Evolutionary conservation across 768 basidiomycete genomes (phyloP), one percentile per base, ranked within the genome.

Genomic region (Collybia mongolica): DNA sequence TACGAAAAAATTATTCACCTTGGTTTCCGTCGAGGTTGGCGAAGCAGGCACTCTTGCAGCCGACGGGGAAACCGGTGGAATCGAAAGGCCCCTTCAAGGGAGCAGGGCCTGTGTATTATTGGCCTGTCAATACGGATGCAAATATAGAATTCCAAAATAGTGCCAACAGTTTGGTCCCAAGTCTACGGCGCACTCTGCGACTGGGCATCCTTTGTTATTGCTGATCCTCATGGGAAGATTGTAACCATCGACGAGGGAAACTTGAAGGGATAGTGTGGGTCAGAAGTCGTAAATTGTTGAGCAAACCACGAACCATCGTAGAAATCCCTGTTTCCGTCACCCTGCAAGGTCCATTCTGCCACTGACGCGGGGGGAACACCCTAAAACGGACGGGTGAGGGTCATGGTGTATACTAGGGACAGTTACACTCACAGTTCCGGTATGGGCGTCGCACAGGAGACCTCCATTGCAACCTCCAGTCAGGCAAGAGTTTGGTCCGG

Each of bases 401-500:
- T 19, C 14, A 24, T 46, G 36, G 15, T 17, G 5, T 17, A 24
- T n/a, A 22, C 22, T 6, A 19, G 26, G 35, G 23, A 12, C 6
- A 17, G 38, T 45, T n/a, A 18, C 6, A 54, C 70, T 51, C 57
- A 76, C 75, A 14, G 82, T 82, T 39, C 80, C 84, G 26, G 74
- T 75, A 35, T 60, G 58, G 9, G 70, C 53, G 57, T 77, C 79
- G 54, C 87, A 88, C 9, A 71, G 58, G 7, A 89, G 67, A 32
- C 86, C 87, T 14, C 87, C 86, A 51, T 82, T 84, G 60, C 86
- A 88, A 42, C 84, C 84, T 36, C 86, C 87, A 48, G 75, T 73
- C 17, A 81, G 54, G 55, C 86, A 89, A 12, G 82, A 81, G 54
- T 75, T 82, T 19, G 77, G 81, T n/a, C 76, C 75, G 36, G 73